Base-by-base conservation (phyloP, 2,329 filamentous ascomycete genomes). In the Erysiphe pulchra region DNA sequence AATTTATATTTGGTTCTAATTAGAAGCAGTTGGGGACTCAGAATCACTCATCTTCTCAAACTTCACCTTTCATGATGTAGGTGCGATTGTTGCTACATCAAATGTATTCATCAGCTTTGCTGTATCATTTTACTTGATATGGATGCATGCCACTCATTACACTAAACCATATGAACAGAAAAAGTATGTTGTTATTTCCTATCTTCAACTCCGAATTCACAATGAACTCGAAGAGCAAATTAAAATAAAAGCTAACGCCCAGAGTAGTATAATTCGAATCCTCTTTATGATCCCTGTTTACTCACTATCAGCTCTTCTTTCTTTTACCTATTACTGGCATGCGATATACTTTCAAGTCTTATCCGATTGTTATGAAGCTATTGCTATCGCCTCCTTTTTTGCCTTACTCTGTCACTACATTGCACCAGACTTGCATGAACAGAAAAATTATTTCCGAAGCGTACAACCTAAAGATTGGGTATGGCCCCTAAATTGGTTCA, bases 211-310 rank as follows among this genome's bases (percentile, higher is more conserved):
- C 13, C n/a, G 11, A 18, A 16, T 1, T 17, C 37, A 14, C 6
- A 9, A 32, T 9, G 8, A 11, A n/a, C 6, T 11, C 13, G 13
- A 30, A 31, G 51, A 54, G 46, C 53, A 48, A 7, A 10, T 16
- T 3, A 3, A 24, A 24, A 6, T 24, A 24, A 24, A 24, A 24
- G 20, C 20, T 24, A 24, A 24, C 20, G 6, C 6, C 6, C 20
- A 24, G 33, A 42, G 42, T 53, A 82, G 76, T 57, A 85, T 90
- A 55, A 86, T 92, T 54, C 80, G 84, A 43, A 87, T 92, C 52
- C 69, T 92, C 24, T 77, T 86, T 59, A 87, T 92, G 81, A 73
- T 92, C 44, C 84, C 84, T 36, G 67, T 92, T 49, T 92, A 92
- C 60, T 69, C 78, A 44, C 65, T 75, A 36, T 76, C 84, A 17